phyloP scores from a whole-genome alignment of 106 monocot genomes.

The Dendrobium huoshanense region DNA sequence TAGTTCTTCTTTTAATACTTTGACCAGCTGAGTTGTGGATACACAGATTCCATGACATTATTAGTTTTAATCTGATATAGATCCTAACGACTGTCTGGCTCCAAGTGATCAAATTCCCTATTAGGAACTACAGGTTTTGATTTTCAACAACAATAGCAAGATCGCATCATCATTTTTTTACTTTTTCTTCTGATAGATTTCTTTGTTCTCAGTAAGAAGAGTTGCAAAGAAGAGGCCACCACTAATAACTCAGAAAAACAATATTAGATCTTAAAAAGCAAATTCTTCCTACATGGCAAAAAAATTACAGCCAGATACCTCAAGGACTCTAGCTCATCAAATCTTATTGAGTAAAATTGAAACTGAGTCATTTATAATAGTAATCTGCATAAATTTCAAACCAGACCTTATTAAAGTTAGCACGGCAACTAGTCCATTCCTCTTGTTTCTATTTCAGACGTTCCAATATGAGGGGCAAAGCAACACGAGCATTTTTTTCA shows the following conservation, averaged over 20 bases:
- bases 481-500: conserved; percentile 58
- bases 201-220: no score
- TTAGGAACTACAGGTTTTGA: no score
- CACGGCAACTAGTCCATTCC: conserved; percentile 66
- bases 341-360: conserved; percentile 83
- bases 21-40: conserved; percentile 50
- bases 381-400: conserved; percentile 77
- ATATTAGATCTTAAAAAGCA: no score
- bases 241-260: no score
- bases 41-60: conserved; percentile 68
- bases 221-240: no score
- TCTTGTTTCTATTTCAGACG: conserved; percentile 89
- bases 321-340: conserved; percentile 61
- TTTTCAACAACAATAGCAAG: no score
- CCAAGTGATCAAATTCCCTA: no score
- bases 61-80: conserved; percentile 51
- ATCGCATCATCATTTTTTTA: no score
- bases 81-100: conserved; percentile 10
- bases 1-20: conserved; percentile 12
- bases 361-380: conserved; percentile 82
- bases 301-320: conserved; percentile 30
- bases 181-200: no score
- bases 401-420: conserved; percentile 84
- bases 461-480: conserved; percentile 66
- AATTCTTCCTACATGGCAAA: no score